Base-by-base conservation (phyloP, 768 basidiomycete genomes). In the Mrakia blollopis region DNA sequence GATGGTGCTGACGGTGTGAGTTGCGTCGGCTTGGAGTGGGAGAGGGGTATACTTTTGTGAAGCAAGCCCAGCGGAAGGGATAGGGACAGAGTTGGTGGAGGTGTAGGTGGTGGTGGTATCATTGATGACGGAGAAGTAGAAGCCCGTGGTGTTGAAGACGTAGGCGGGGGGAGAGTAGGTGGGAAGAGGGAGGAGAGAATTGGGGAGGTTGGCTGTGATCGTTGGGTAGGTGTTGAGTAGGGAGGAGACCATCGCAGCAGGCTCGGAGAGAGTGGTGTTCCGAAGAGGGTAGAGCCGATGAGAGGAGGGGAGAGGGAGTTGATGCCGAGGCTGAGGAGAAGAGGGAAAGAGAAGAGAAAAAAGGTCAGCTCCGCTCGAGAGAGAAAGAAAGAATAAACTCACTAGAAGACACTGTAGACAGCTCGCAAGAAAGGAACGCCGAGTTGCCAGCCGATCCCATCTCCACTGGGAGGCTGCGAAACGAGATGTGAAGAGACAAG, bases 361-460 rank as follows among this genome's bases (percentile, higher is more conserved):
- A 37, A 32, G 30, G 16, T 21, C n/a, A 35, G 37, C 25, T 68
- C 65, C 2, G 23, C 6, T 47, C 72, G 30, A 41, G 52, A 44
- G 44, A 44, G 16, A n/a, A 41, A 18, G 7, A 1, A 16, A 23
- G 32, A 25, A 57, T 3, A 35, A 13, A 75, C 80, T 72, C 54
- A 81, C 80, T 80, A 80, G 79, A 80, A 83, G 39, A 83, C 79
- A 32, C 79, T 81, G 74, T 82, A 82, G 28, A 81, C 79, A 18
- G 80, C 80, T 73, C 79, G 77, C 44, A 83, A 67, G 72, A 83
- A 82, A 21, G 82, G 82, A 30, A 81, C 82, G 1, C 83, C 83
- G 21, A 83, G 78, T 63, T 82, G 82, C 83, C 83, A 83, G 73
- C 81, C 81, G 23, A 82, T 80, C 0, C 82, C 82, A 62, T 83